Evolutionary conservation across 208 protist genomes (phyloP), one percentile per base, ranked within the genome.

Genomic region (Naegleria lovaniensis): DNA sequence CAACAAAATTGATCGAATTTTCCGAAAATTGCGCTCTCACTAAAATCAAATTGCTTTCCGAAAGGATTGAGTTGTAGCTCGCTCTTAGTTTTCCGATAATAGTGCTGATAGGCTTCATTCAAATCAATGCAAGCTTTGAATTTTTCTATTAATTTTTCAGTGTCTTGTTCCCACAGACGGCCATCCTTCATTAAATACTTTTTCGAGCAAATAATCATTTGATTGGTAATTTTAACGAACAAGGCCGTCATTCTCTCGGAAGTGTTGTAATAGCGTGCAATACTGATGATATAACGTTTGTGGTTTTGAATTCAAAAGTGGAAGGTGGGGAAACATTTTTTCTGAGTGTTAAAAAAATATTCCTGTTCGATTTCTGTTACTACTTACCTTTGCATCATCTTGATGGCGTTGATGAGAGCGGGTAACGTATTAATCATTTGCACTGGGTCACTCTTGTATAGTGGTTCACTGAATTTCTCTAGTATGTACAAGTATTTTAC

Each of bases 211-310:
- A 58, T 92, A 91, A 97, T 96, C 92, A 97, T 96, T 92, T 97
- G 95, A 91, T 96, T 96, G 0, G 95, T 96, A 87, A 97, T 94
- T 91, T 97, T 97, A 75, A 96, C 92, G 75, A 96, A 96, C 16
- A 97, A 91, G 11, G 91, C 89, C n/a, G 94, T 96, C 94, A 97
- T 94, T 39, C 92, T 92, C 83, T 96, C 94, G 16, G 36, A 75
- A 43, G 93, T 95, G 83, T 92, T 93, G 92, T 96, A 96, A 91
- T 96, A 96, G 2, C 93, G 41, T 11, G 95, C 93, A 67, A 97
- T 94, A 43, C 51, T 93, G 13, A 29, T 67, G 55, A 67, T 48
- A 48, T 48, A 9, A 48, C 43, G 7, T 48, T 48, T n/a, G n/a
- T n/a, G n/a, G n/a, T n/a, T n/a, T n/a, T 7, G 43, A 48, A 48